phyloP scores from a whole-genome alignment of 768 basidiomycete genomes.

The Fistulinella prunicolor region DNA sequence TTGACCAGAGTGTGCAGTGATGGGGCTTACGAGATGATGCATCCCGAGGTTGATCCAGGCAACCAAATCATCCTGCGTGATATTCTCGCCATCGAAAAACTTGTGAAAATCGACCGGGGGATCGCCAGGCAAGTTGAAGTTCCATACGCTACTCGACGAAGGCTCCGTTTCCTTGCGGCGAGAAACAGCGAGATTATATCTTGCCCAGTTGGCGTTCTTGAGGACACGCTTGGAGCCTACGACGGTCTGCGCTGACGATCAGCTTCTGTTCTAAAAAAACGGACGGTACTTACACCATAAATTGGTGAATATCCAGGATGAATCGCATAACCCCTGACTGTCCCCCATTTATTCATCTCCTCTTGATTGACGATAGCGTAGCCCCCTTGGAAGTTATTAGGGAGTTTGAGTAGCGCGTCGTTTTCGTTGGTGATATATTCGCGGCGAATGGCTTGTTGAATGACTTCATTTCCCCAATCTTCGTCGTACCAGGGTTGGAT shows the following conservation, averaged over 20 bases:
- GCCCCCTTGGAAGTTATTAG: slow-evolving; percentile 53
- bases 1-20: neutral
- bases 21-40: slow-evolving; percentile 51
- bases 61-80: slow-evolving; percentile 63
- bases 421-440: slow-evolving; percentile 51
- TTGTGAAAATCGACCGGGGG: slow-evolving; percentile 58
- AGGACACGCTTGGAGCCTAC: slow-evolving; percentile 57
- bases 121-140: slow-evolving; percentile 55
- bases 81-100: slow-evolving; percentile 62
- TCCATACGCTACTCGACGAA: slow-evolving; percentile 56
- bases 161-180: slow-evolving; percentile 61
- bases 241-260: slow-evolving; percentile 40
- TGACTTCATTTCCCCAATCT: slow-evolving; percentile 54
- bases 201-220: slow-evolving; percentile 65
- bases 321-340: slow-evolving; percentile 56
- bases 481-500: slow-evolving; percentile 54
- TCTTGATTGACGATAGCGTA: slow-evolving; percentile 57
- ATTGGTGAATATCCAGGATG: slow-evolving; percentile 57
- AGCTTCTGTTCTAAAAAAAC: neutral
- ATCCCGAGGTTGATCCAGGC: slow-evolving; percentile 66
- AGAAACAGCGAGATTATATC: slow-evolving; percentile 58
- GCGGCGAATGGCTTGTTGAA: slow-evolving; percentile 51
- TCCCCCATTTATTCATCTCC: slow-evolving; percentile 53
- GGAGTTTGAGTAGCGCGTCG: slow-evolving; percentile 49
- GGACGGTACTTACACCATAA: slow-evolving; percentile 38